These are phyloP conservation scores for Secale cereale DNA, from an alignment of 176 grass and related monocot species.

Conservation along the genomic window DNA sequence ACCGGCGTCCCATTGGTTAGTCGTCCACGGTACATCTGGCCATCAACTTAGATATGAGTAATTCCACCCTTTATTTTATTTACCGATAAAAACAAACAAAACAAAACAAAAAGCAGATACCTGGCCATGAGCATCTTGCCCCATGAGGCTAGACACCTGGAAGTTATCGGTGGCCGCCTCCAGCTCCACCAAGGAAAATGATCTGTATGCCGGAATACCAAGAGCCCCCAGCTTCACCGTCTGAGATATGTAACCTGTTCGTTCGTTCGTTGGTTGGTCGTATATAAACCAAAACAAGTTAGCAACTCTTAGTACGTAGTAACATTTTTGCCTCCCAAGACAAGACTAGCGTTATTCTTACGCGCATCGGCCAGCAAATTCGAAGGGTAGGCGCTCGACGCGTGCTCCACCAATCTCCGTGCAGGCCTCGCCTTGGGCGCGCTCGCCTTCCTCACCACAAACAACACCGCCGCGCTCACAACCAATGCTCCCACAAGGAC, in stretches of 20 bases:
- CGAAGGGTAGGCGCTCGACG: constrained; percentile 75
- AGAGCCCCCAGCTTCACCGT: constrained; percentile 64
- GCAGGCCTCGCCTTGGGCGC: constrained; percentile 35
- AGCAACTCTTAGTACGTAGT: not conserved
- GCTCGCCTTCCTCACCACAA: constrained; percentile 44
- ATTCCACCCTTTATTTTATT: too few species aligned
- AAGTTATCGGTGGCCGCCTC: constrained; percentile 79
- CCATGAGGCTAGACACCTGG: constrained; percentile 48
- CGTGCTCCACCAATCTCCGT: constrained; percentile 71
- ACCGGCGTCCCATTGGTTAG: constrained; percentile 54
- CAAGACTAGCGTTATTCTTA: constrained; percentile 15
- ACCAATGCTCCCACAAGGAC: constrained; percentile 34
- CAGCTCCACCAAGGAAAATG: constrained; percentile 76
- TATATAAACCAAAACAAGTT: not conserved
- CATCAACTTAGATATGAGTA: too few species aligned
- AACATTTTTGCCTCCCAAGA: not conserved
- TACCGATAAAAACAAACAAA: too few species aligned
- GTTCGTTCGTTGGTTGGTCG: not conserved
- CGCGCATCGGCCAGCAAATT: constrained; percentile 84
- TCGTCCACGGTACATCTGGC: constrained; percentile 66
- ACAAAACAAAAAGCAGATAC: not conserved
- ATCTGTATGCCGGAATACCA: constrained; percentile 58
- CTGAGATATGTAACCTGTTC: constrained; percentile 72
- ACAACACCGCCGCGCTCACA: constrained; percentile 31
- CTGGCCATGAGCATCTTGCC: constrained; percentile 71